phyloP scores from a whole-genome alignment of 2,329 filamentous ascomycete species.

The Fusarium chlamydosporum region DNA sequence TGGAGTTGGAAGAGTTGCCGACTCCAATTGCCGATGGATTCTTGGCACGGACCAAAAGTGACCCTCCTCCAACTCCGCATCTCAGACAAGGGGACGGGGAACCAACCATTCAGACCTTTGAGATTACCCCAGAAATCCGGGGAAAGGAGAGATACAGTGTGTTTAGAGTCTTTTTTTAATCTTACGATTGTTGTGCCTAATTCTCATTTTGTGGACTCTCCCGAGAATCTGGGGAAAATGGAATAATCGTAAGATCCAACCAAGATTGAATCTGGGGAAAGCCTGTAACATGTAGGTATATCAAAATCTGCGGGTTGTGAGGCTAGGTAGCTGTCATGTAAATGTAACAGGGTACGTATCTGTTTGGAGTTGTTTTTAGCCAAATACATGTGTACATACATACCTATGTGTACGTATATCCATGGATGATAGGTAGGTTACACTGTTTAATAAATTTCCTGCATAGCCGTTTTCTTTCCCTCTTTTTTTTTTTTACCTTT shows the following conservation, averaged over 20 bases:
- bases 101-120: constrained; percentile 21
- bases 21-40: constrained; percentile 47
- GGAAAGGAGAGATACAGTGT: constrained; percentile 17
- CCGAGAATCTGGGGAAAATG: constrained; percentile 3
- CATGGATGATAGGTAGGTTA: too few species aligned
- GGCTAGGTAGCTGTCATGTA: too few species aligned
- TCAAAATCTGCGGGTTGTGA: too few species aligned
- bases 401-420: too few species aligned
- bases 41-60: constrained; percentile 44
- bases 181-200: constrained; percentile 37
- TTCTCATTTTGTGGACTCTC: constrained; percentile 34
- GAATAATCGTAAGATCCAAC: constrained; percentile 17
- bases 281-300: constrained; percentile 20
- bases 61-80: constrained; percentile 33
- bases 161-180: background rate
- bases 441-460: background rate
- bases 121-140: constrained; percentile 41
- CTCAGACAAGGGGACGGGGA: background rate
- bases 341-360: background rate
- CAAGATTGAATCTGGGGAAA: constrained; percentile 37
- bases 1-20: constrained; percentile 40
- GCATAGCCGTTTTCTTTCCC: background rate
- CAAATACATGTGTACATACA: too few species aligned
- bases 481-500: background rate
- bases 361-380: background rate